Conservation (phyloP, 352 stramenopile genomes). For the Phytophthora meadii region DNA sequence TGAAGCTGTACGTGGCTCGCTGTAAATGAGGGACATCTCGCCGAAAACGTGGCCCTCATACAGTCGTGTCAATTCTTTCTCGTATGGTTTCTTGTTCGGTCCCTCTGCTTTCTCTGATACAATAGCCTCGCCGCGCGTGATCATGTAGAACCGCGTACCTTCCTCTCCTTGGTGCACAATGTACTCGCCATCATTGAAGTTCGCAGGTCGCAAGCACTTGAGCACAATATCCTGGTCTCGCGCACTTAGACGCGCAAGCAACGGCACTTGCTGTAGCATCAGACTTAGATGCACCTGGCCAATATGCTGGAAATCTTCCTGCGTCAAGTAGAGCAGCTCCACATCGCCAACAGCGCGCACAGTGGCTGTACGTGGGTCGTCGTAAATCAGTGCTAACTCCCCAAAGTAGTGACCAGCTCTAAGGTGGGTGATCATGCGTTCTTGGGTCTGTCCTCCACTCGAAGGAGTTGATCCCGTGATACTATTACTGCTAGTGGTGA, state of each 20-base stretch:
- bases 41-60: slow-evolving; percentile 92
- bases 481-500: slow-evolving; percentile 39
- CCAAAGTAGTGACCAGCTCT: slow-evolving; percentile 94
- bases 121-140: slow-evolving; percentile 85
- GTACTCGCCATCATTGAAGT: slow-evolving; percentile 88
- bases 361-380: slow-evolving; percentile 87
- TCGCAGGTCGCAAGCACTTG: slow-evolving; percentile 78
- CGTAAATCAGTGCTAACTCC: slow-evolving; percentile 92
- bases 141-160: slow-evolving; percentile 91
- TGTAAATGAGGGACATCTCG: slow-evolving; percentile 91
- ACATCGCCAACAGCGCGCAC: slow-evolving; percentile 81
- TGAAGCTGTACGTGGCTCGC: slow-evolving; percentile 83
- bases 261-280: slow-evolving; percentile 87
- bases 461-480: slow-evolving; percentile 40
- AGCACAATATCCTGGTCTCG: slow-evolving; percentile 86
- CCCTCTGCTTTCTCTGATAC: slow-evolving; percentile 72
- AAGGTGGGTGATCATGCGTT: slow-evolving; percentile 89
- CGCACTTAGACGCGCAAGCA: slow-evolving; percentile 72
- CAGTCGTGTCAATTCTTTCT: slow-evolving; percentile 83
- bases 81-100: slow-evolving; percentile 50
- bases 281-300: slow-evolving; percentile 87
- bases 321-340: slow-evolving; percentile 85
- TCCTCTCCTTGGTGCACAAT: slow-evolving; percentile 91
- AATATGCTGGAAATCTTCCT: slow-evolving; percentile 90
- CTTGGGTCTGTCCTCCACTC: slow-evolving; percentile 51